Evolutionary conservation across 495 filamentous ascomycete species (phyloP).

Genomic region (Lophiostoma macrostomum): DNA sequence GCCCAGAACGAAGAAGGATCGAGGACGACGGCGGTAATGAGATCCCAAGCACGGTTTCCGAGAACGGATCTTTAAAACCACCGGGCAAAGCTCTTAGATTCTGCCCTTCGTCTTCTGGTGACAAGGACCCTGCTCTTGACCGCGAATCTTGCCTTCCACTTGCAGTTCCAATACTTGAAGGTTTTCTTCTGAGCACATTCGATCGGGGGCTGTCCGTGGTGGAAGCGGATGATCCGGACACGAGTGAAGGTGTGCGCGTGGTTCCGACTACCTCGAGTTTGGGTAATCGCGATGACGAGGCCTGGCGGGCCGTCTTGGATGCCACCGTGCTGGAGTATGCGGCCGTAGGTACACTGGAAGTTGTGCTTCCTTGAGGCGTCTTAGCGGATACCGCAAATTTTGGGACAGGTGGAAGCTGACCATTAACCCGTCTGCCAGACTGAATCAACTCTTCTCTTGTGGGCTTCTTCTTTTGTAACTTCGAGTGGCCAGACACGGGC

Average conservation of each 20-base stretch:
- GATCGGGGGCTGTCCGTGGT: constrained; percentile 41
- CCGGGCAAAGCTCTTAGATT: constrained; percentile 25
- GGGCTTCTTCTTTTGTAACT: constrained; percentile 30
- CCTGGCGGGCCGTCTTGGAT: constrained; percentile 14
- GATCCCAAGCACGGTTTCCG: constrained; percentile 40
- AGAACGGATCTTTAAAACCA: constrained; percentile 29
- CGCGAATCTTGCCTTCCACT: constrained; percentile 17
- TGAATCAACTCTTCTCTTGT: constrained; percentile 27
- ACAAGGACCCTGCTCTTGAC: constrained; percentile 22
- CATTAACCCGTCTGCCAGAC: constrained; percentile 8
- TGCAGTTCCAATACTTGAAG: constrained; percentile 34
- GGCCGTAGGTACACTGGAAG: constrained; percentile 13
- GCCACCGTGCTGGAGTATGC: constrained; percentile 1
- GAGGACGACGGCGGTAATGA: constrained; percentile 37
- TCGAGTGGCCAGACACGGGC: constrained; percentile 20
- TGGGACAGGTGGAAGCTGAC: constrained; percentile 12
- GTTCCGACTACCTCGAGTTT: constrained; percentile 26
- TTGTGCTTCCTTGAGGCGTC: constrained; percentile 19
- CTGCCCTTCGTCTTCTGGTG: constrained; percentile 28
- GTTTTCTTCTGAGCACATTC: constrained; percentile 38
- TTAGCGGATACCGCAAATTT: constrained; percentile 12
- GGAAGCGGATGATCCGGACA: constrained; percentile 42
- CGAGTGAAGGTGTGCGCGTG: constrained; percentile 41
- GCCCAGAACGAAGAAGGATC: constrained; percentile 12
- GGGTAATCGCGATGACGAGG: constrained; percentile 29